Evolutionary conservation across 2,329 filamentous ascomycete species (phyloP).

Genomic region (Aspergillus fumigatus): DNA sequence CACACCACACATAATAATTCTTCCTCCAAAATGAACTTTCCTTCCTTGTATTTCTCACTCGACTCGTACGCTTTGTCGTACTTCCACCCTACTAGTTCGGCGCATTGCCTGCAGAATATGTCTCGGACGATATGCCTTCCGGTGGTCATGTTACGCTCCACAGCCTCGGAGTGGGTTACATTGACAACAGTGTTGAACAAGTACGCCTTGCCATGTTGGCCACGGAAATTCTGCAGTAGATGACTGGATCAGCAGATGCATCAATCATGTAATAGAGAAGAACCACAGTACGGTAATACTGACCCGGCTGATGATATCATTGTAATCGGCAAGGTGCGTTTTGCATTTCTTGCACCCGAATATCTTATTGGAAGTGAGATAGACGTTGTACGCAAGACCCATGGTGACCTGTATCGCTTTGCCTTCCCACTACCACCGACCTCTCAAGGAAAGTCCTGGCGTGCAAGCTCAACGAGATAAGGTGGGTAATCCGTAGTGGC

Average conservation of each 20-base stretch:
- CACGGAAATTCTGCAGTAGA: conserved; percentile 78
- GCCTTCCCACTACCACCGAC: conserved; percentile 12
- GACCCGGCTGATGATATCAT: conserved; percentile 93
- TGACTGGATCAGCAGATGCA: conserved; percentile 8
- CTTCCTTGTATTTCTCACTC: conserved; percentile 97
- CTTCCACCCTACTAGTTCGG: conserved; percentile 93
- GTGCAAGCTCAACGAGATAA: conserved; percentile 17
- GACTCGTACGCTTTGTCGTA: conserved; percentile 95
- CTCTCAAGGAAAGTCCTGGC: conserved; percentile 13
- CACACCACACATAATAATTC: conserved; percentile 80
- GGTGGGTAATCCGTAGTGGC: conserved; percentile 1
- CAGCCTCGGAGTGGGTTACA: conserved; percentile 72
- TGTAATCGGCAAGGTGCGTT: conserved; percentile 88
- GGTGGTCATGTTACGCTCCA: conserved; percentile 96
- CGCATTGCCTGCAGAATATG: conserved; percentile 86
- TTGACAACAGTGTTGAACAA: conserved; percentile 95
- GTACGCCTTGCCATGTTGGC: conserved; percentile 96
- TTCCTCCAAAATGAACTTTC: conserved; percentile 93
- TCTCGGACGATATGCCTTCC: conserved; percentile 91
- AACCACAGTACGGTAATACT: conserved; percentile 28
- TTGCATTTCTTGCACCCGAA: conserved; percentile 95
- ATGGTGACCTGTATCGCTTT: conserved; percentile 46
- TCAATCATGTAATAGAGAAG: conserved; percentile 1
- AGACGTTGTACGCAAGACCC: conserved; percentile 89
- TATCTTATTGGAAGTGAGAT: conserved; percentile 79